Evolutionary conservation across 2,329 filamentous ascomycete species (phyloP), one percentile per base, ranked within the genome.

Genomic region (Penicillium sp.): DNA sequence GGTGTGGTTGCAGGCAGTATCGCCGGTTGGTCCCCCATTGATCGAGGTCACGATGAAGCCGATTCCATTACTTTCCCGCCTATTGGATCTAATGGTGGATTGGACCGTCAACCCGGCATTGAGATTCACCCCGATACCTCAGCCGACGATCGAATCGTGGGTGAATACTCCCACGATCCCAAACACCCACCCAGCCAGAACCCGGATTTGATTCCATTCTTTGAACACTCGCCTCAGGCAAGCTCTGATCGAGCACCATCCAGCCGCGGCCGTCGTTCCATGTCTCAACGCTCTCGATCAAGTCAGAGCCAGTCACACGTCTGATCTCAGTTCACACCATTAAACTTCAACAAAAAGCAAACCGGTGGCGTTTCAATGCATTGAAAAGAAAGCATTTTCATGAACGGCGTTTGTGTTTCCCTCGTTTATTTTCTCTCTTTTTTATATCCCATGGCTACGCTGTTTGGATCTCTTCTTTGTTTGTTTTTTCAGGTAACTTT

Each of bases 1-100:
- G 84, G 84, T 59, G 78, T 87, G 41, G 78, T 87, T 30, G 84
- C 84, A n/a, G 84, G 84, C 46, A 85, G 82, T 65, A 80, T 87
- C 58, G 83, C 79, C 34, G 84, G 83, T 34, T 87, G 82, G 83
- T 86, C 83, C 29, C 84, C 76, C 0, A 82, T 86, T 46, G 83
- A 84, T 54, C 72, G 80, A 47, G 39, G 64, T 13, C 58, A 58
- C 6, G 67, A 65, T 7, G 72, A 72, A 21, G 62, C 62, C n/a
- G 73, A 75, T 47, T 64, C 69, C 3, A 63, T 73, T 48, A 67
- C 63, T 12, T 75, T 77, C 56, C 68, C 72, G 1, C 60, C 67
- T 20, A 65, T 64, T 32, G 68, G 67, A 15, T 65, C 67, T 9
- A 69, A 73, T 41, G 70, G 71, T 7, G 74, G 72, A 1, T 54